Evolutionary conservation across 345 rosid species (phyloP), one percentile per base, ranked within the genome.

Genomic region (Eucalyptus sp.): DNA sequence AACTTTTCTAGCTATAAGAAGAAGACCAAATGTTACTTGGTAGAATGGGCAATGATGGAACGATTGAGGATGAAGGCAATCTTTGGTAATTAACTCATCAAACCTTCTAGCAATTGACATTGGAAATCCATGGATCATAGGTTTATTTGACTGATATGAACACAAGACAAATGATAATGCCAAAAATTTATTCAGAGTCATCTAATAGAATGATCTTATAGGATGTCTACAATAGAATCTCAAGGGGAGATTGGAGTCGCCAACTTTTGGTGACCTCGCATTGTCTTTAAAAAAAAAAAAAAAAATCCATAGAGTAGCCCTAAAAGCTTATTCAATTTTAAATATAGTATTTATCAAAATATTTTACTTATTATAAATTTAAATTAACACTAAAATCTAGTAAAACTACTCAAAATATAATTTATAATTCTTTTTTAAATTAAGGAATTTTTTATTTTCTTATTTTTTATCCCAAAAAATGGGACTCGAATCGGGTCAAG

Each of bases 401-500:
- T 56, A 56, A 56, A 56, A 56, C 1, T 56, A 56, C 62, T 24
- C 13, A 56, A 56, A 56, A 9, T 56, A 0, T 56, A 56, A 56
- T 9, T 56, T 56, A 22, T 56, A 56, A 56, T 8, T 56, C 0
- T 56, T 24, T 56, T 18, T 18, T 10, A 56, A 56, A 56, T 4
- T 56, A 24, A 0, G 4, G 2, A 24, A 2, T 24, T 9, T 54
- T 15, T 6, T 0, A 14, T 50, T 50, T 48, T 48, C 10, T 49
- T 49, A 3, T 49, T 49, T 51, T 52, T 52, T 52, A 52, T 52
- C 22, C 56, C 56, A 24, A 56, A 24, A 56, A 56, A 56, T 9
- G 6, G 6, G 29, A 56, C 6, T 56, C 6, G 3, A 4, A 56
- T 56, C 1, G 7, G 2, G 29, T 56, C 29, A 56, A 25, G 62